These are phyloP conservation scores for Fonsecaea pedrosoi DNA, from an alignment of 2,329 filamentous ascomycete species.

Conservation along the genomic window DNA sequence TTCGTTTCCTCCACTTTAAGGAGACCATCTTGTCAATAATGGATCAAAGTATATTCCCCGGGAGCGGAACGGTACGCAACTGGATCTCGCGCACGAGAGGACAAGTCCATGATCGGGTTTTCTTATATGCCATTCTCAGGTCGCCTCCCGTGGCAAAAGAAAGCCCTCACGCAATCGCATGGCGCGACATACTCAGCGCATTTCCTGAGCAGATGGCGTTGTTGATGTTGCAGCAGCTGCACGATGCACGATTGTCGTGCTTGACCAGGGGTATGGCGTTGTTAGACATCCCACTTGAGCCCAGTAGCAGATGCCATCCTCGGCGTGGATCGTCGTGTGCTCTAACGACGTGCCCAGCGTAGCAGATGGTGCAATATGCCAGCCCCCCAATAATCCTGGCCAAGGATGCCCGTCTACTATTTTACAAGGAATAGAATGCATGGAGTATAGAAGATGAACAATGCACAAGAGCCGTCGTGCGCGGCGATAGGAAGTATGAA, in stretches of 20 bases:
- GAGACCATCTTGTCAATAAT: constrained; percentile 5
- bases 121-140: neutral
- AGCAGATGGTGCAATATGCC: constrained; percentile 13
- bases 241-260: constrained; percentile 5
- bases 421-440: neutral
- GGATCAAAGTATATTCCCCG: neutral
- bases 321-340: constrained; percentile 8
- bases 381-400: neutral
- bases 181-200: constrained; percentile 1
- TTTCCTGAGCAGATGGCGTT: neutral
- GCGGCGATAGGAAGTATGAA: neutral
- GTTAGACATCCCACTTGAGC: neutral
- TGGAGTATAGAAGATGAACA: neutral
- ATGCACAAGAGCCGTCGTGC: neutral
- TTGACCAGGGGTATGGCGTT: constrained; percentile 7
- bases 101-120: no score
- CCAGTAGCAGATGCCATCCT: neutral
- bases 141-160: neutral
- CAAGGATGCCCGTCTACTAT: neutral
- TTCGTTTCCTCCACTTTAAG: constrained; percentile 12
- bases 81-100: neutral
- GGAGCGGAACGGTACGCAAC: neutral
- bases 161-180: constrained; percentile 5
- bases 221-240: neutral
- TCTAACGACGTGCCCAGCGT: constrained; percentile 2